A percentile compares a stretch with the other conserved stretches of the same genome.
phyloP scores from a whole-genome alignment of 768 basidiomycete genomes.

The Naematelia aurantialba region DNA sequence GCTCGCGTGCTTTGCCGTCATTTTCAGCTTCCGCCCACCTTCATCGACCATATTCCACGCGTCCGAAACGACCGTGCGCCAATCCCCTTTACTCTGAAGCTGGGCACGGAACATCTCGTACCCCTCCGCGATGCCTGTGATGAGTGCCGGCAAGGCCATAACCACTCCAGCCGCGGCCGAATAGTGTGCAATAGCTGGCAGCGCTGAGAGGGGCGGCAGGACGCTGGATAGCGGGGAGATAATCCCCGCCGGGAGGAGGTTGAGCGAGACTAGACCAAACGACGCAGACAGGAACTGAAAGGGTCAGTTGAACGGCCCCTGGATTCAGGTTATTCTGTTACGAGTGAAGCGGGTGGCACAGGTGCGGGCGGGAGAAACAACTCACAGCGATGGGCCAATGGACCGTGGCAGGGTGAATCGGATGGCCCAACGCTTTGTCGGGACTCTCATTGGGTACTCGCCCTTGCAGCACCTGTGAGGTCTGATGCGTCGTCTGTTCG shows the following conservation, averaged over 20 bases:
- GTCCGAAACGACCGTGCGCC: slow-evolving; percentile 28
- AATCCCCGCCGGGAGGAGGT: slow-evolving; percentile 31
- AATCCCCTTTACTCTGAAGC: slow-evolving; percentile 33
- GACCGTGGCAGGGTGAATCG: slow-evolving; percentile 25
- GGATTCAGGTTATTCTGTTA: too few relatives aligned
- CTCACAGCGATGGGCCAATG: slow-evolving; percentile 31
- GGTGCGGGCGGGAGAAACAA: too few relatives aligned
- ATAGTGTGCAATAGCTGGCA: slow-evolving; percentile 44
- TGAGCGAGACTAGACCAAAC: slow-evolving; percentile 36
- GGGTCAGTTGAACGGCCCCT: too few relatives aligned
- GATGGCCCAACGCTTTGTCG: slow-evolving; percentile 34
- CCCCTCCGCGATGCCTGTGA: slow-evolving; percentile 46
- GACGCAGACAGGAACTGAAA: slow-evolving; percentile 42
- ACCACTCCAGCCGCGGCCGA: slow-evolving; percentile 43
- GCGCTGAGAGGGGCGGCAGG: slow-evolving; percentile 32
- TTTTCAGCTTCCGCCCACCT: slow-evolving; percentile 41
- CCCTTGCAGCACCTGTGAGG: slow-evolving; percentile 15
- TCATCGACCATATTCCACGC: slow-evolving; percentile 32
- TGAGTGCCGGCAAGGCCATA: slow-evolving; percentile 39
- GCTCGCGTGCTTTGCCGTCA: slow-evolving; percentile 42
- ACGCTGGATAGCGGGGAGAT: slow-evolving; percentile 23
- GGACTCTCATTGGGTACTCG: slow-evolving; percentile 18
- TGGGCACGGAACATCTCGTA: slow-evolving; percentile 38
- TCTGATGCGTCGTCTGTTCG: slow-evolving; percentile 23
- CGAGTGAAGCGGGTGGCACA: too few relatives aligned